Percentiles rank a stretch among this genome's conserved stretches.
Evolutionary conservation across 306 rosid genomes (phyloP).

Genomic region (Rosa rugosa): DNA sequence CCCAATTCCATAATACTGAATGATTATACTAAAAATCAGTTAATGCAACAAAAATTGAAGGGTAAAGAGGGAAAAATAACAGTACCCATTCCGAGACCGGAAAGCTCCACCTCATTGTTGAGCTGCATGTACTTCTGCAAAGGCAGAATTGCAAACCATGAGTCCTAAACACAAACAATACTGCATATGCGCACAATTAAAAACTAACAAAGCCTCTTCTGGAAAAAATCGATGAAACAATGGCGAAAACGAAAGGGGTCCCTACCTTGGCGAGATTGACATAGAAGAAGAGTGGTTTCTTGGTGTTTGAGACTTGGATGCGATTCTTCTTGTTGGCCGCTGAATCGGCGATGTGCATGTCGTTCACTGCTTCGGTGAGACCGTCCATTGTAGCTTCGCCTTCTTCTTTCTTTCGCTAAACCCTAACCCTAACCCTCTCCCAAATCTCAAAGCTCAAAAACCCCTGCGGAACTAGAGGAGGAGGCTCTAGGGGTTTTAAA

Average conservation of each 20-base stretch:
- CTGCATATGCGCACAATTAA: too few relatives aligned
- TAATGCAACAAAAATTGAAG: neutral
- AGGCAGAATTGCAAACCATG: neutral
- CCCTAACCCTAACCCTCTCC: conserved; percentile 3
- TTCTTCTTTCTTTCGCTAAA: neutral
- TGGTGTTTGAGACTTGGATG: conserved; percentile 75
- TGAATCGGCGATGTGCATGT: conserved; percentile 47
- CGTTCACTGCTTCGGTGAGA: conserved; percentile 53
- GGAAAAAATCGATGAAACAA: neutral
- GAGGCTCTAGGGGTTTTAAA: neutral
- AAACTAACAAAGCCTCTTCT: neutral
- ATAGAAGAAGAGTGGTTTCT: conserved; percentile 73
- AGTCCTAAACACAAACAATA: neutral
- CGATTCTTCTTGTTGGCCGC: conserved; percentile 47
- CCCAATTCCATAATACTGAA: neutral
- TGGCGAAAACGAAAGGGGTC: neutral
- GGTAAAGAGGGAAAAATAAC: conserved; percentile 7
- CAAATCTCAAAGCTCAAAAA: neutral
- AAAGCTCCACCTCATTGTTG: conserved; percentile 77
- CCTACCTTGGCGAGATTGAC: conserved; percentile 72
- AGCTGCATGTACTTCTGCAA: conserved; percentile 78
- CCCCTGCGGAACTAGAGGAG: neutral
- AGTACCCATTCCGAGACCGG: conserved; percentile 84
- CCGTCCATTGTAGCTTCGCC: conserved; percentile 41
- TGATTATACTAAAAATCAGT: neutral